phyloP scores from a whole-genome alignment of 225 moss, liverwort and hornwort genomes.

The Physcomitrellopsis africana region DNA sequence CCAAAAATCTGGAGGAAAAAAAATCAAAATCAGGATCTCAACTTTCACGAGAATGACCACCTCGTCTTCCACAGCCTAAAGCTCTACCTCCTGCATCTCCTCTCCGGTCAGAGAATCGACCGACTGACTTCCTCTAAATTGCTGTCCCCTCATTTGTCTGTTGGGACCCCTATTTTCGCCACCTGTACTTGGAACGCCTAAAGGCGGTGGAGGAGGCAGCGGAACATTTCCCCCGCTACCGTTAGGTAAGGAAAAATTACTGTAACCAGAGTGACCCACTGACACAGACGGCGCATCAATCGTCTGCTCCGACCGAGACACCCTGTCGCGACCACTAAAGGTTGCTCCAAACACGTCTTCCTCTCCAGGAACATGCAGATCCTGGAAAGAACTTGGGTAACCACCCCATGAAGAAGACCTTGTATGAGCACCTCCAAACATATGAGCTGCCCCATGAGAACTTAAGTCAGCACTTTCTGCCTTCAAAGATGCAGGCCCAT shows the following conservation, averaged over 20 bases:
- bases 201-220: constrained; percentile 48
- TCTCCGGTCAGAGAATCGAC: constrained; percentile 74
- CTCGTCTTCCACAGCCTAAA: constrained; percentile 49
- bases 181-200: constrained; percentile 49
- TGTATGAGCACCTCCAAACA: constrained; percentile 65
- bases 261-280: constrained; percentile 49
- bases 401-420: constrained; percentile 97
- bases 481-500: constrained; percentile 41
- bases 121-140: constrained; percentile 49
- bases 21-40: background rate
- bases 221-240: constrained; percentile 47
- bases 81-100: constrained; percentile 98
- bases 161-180: constrained; percentile 49
- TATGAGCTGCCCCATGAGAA: constrained; percentile 39
- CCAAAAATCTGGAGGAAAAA: constrained; percentile 34
- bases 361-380: constrained; percentile 47
- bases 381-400: constrained; percentile 80
- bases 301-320: constrained; percentile 39
- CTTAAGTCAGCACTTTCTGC: constrained; percentile 39
- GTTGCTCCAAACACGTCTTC: constrained; percentile 49
- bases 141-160: constrained; percentile 48
- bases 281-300: constrained; percentile 55
- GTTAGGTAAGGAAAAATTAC: constrained; percentile 50
- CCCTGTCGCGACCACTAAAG: constrained; percentile 55
- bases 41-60: constrained; percentile 19